Evolutionary conservation across 345 rosid species (phyloP).

Genomic region (Barbarea vulgaris): DNA sequence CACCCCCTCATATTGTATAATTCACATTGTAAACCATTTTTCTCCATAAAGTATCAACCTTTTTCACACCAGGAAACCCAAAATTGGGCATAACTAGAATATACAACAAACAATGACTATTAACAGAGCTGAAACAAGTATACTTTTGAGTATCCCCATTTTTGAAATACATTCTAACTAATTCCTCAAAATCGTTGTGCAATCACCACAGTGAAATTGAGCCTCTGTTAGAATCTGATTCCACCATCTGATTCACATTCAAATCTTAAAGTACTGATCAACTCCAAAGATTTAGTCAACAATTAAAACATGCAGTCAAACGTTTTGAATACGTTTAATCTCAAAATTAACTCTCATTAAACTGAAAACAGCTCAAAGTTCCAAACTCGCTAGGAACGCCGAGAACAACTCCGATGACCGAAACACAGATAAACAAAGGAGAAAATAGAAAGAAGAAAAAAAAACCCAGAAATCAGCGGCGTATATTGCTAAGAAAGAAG

Average conservation of each 20-base stretch:
- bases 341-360: not conserved
- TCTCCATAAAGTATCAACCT: slow-evolving; percentile 17
- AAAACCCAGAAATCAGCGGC: slow-evolving; percentile 6
- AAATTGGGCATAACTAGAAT: not conserved
- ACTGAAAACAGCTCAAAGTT: not conserved
- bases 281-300: not conserved
- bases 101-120: slow-evolving; percentile 23
- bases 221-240: slow-evolving; percentile 17
- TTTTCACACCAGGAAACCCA: slow-evolving; percentile 9
- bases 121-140: not conserved
- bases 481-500: slow-evolving; percentile 9
- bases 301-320: not conserved
- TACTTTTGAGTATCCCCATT: not conserved
- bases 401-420: not conserved
- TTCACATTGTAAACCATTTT: not conserved
- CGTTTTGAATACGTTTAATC: not conserved
- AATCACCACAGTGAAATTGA: slow-evolving; percentile 20
- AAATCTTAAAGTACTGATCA: slow-evolving; percentile 11
- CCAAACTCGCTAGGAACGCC: slow-evolving; percentile 4
- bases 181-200: slow-evolving; percentile 29
- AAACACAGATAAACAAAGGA: not conserved
- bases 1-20: not conserved
- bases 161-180: not conserved
- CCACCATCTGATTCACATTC: slow-evolving; percentile 26
- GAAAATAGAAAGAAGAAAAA: not conserved